A percentile compares a stretch with the other conserved stretches of the same genome.
phyloP scores from a whole-genome alignment of 2,329 filamentous ascomycete genomes.

The Pestalotiopsis sp. region DNA sequence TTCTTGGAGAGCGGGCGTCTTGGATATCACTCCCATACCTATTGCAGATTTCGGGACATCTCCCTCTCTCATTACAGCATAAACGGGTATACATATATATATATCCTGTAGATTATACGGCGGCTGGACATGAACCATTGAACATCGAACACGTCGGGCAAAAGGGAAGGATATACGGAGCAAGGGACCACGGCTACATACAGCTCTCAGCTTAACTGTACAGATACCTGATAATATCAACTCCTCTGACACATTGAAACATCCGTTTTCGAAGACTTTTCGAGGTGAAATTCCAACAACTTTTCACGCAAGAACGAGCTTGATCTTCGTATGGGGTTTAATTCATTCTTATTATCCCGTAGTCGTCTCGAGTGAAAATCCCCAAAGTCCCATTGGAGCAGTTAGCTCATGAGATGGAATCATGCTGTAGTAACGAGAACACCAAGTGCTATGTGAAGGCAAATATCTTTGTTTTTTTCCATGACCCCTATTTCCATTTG shows the following conservation, averaged over 20 bases:
- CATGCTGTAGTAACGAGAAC: background rate
- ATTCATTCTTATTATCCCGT: background rate
- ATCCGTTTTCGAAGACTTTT: background rate
- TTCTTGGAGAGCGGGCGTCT: background rate
- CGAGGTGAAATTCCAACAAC: too few relatives aligned
- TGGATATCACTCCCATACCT: background rate
- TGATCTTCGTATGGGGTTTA: background rate
- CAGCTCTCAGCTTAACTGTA: conserved; percentile 8
- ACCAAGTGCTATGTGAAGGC: background rate
- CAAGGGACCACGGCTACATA: background rate
- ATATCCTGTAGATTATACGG: background rate
- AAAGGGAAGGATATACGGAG: background rate
- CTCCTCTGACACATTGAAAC: background rate
- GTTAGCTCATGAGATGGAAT: background rate
- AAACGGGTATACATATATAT: background rate
- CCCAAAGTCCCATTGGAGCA: background rate
- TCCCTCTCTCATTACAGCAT: background rate
- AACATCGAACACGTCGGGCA: background rate
- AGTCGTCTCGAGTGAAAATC: background rate
- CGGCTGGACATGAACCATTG: background rate
- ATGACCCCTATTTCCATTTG: background rate
- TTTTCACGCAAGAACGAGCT: too few relatives aligned
- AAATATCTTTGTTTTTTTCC: background rate
- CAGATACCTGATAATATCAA: background rate
- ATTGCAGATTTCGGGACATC: background rate